Evolutionary conservation across 2,329 filamentous ascomycete genomes (phyloP), one percentile per base, ranked within the genome.

Genomic region (Ilyonectria sp.): DNA sequence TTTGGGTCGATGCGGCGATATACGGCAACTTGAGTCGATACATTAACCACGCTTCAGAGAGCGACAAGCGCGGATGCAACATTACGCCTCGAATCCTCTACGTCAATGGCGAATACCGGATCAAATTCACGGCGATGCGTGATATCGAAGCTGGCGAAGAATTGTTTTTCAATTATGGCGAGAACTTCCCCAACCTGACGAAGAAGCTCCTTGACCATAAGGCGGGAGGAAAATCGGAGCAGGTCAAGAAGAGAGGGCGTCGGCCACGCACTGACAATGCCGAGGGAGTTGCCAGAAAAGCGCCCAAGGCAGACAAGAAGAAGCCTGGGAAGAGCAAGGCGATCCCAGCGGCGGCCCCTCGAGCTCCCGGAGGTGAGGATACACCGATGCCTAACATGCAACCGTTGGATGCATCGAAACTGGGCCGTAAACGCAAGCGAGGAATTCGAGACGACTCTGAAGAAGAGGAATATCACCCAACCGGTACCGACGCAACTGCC

Each of bases 21-120:
- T 92, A 92, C 70, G 93, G 93, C 56, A 96, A 95, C 77, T 90
- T 95, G 70, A 91, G 92, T 53, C 90, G 94, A 4, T 96, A 94
- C 80, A 94, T 96, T 78, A 96, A 97, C 79, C 93, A 95, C 74
- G 91, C 92, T 15, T 85, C 86, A 1, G 83, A 85, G 54, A 78
- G 79, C 50, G 82, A 85, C 67, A 82, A 83, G 67, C 74, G 83
- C 70, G 77, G 92, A 60, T 90, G 91, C 76, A 89, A 91, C 70
- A 88, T 90, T 66, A 86, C 83, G 17, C 88, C 92, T 2, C 87
- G 88, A 65, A 91, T 94, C 60, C 79, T 92, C 17, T 89, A 93
- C 57, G 93, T 94, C 65, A 93, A 94, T 73, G 91, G 91, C 26
- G 91, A 93, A 68, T 91, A 91, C 72, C 89, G 94, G 15, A 94